Evolutionary conservation across 345 rosid species (phyloP), one percentile per base, ranked within the genome.

Genomic region (Populus ilicifolia): DNA sequence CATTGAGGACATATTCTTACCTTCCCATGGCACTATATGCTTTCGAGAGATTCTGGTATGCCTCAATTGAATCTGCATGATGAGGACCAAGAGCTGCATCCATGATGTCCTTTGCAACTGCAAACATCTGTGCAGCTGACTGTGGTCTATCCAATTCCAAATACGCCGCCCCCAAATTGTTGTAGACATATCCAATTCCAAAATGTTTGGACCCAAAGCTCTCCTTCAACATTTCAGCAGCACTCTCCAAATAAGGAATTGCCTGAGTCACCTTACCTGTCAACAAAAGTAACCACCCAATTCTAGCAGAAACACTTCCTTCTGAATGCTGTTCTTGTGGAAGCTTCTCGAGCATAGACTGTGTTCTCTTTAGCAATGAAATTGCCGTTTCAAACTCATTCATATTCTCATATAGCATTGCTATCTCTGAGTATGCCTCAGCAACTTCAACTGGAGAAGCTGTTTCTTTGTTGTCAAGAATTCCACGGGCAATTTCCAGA

Each of bases 121-220:
- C 93, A 91, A 96, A 96, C 91, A 91, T 89, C 79, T 90, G 97
- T 68, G 94, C 98, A 18, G 99, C 99, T 25, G 95, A 94, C 59
- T 96, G 94, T 27, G 97, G 98, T 81, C 95, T 91, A 46, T 85
- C 97, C 2, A 96, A 82, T 75, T 96, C 99, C 84, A 94, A 84
- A 85, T 94, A 96, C 67, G 98, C 98, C 1, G 98, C 93, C 6
- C 99, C 99, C 74, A 96, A 86, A 81, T 96, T 94, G 84, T 94
- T 94, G 80, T 91, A 94, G 67, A 96, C 89, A 79, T 92, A 94
- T 25, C 97, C 97, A 20, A 96, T 90, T 69, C 97, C 98, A 77
- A 87, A 96, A 85, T 96, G 99, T 79, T 91, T 94, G 70, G 97
- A 80, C 69, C 97, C 99, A 70, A 92, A 96, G 84, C 97, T 87